Conservation (phyloP, 1,284 basidiomycete genomes). For the Lentinus polychrous region DNA sequence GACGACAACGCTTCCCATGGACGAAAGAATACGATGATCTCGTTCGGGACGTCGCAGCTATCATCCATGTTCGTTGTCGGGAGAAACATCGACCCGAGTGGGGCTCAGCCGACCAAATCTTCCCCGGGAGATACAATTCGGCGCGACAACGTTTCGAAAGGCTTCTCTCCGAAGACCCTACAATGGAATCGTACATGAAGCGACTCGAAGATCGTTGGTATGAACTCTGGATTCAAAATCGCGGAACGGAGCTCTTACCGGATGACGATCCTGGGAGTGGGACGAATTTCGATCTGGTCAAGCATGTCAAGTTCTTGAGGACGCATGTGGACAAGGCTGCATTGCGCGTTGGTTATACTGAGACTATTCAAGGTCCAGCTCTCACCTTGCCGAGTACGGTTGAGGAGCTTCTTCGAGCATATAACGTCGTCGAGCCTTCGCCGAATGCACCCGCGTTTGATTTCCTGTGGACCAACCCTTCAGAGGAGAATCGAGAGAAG, state of each 20-base stretch:
- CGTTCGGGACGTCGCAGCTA: conserved; percentile 74
- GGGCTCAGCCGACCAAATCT: conserved; percentile 70
- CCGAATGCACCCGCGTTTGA: conserved; percentile 49
- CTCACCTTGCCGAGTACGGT: conserved; percentile 39
- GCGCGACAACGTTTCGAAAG: conserved; percentile 57
- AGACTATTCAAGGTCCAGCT: conserved; percentile 31
- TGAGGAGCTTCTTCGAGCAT: conserved; percentile 39
- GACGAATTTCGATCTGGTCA: conserved; percentile 68
- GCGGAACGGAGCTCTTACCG: conserved; percentile 58
- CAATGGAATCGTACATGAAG: conserved; percentile 68
- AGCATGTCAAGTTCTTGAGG: conserved; percentile 77
- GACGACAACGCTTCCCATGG: conserved; percentile 75
- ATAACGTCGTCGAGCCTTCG: conserved; percentile 41
- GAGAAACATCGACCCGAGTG: conserved; percentile 55
- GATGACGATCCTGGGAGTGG: conserved; percentile 67
- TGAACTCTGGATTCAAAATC: conserved; percentile 66
- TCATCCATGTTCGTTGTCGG: conserved; percentile 76
- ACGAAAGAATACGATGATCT: conserved; percentile 82
- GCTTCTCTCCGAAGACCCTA: conserved; percentile 49
- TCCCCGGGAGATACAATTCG: conserved; percentile 59
- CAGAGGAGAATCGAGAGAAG: conserved; percentile 74
- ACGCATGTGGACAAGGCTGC: conserved; percentile 78
- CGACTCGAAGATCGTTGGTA: conserved; percentile 81
- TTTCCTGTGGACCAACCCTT: conserved; percentile 62
- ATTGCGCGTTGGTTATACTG: conserved; percentile 58